Evolutionary conservation across 306 rosid species (phyloP).

Genomic region (Prinsepia uniflora): DNA sequence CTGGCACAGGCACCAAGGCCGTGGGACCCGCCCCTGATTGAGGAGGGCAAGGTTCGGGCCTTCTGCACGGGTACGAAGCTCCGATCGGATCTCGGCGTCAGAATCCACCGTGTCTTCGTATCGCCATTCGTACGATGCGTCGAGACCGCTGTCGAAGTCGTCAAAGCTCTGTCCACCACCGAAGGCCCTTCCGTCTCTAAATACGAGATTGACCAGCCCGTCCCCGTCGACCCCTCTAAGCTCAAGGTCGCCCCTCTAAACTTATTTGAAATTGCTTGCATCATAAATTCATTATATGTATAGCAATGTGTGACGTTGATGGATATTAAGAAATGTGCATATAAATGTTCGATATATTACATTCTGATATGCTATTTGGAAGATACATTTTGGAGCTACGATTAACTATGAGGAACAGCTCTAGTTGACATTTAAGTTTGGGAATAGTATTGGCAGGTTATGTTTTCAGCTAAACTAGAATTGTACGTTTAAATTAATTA

Average conservation of each 20-base stretch:
- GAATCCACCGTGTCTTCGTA: conserved; percentile 63
- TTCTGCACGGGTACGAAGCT: conserved; percentile 53
- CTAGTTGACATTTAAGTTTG: not conserved
- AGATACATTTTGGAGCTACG: too few species aligned
- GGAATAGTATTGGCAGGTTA: not conserved
- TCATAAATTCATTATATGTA: not conserved
- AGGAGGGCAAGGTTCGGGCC: conserved; percentile 57
- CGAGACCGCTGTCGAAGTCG: conserved; percentile 66
- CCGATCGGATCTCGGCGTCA: conserved; percentile 40
- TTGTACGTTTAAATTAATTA: not conserved
- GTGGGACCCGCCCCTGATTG: conserved; percentile 72
- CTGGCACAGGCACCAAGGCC: conserved; percentile 45
- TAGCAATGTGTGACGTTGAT: not conserved
- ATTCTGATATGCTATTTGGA: too few species aligned
- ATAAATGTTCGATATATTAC: too few species aligned
- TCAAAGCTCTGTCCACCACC: conserved; percentile 50
- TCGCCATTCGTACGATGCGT: conserved; percentile 92
- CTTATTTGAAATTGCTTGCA: not conserved
- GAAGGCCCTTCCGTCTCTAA: conserved; percentile 24
- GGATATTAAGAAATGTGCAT: not conserved
- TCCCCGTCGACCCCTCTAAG: conserved; percentile 51
- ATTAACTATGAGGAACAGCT: too few species aligned
- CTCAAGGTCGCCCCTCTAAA: conserved; percentile 44
- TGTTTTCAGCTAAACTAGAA: not conserved
- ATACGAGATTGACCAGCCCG: conserved; percentile 14